phyloP scores from a whole-genome alignment of 169 alveolate genomes.

The Neospora caninum region DNA sequence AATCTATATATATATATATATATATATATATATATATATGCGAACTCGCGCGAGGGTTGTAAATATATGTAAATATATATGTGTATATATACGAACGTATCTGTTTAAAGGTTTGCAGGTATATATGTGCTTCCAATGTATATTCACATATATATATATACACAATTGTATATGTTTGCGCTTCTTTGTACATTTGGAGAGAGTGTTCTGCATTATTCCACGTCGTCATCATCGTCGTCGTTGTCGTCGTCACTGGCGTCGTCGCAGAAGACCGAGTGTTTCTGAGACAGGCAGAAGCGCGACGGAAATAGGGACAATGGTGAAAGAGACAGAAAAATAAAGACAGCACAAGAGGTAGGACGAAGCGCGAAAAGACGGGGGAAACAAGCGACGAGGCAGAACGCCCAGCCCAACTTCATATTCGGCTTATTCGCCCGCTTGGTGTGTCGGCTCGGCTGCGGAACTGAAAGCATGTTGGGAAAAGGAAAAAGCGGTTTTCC shows the following conservation, averaged over 20 bases:
- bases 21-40: neutral
- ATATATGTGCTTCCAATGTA: neutral
- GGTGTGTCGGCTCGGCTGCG: too few species aligned
- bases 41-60: neutral
- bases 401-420: too few species aligned
- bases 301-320: too few species aligned
- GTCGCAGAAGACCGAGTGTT: neutral
- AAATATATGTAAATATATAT: neutral
- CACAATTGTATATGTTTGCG: neutral
- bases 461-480: too few species aligned
- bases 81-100: neutral
- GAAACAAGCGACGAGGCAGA: too few species aligned
- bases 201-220: neutral
- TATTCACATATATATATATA: neutral
- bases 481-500: too few species aligned
- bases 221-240: neutral
- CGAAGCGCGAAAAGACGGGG: too few species aligned
- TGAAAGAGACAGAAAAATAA: too few species aligned
- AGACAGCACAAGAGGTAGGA: too few species aligned
- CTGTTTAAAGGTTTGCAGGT: neutral
- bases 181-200: neutral
- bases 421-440: too few species aligned
- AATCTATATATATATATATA: neutral
- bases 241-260: neutral
- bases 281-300: neutral